These are phyloP conservation scores for Fusarium hostae DNA, from an alignment of 2,329 filamentous ascomycete genomes.

Conservation along the genomic window DNA sequence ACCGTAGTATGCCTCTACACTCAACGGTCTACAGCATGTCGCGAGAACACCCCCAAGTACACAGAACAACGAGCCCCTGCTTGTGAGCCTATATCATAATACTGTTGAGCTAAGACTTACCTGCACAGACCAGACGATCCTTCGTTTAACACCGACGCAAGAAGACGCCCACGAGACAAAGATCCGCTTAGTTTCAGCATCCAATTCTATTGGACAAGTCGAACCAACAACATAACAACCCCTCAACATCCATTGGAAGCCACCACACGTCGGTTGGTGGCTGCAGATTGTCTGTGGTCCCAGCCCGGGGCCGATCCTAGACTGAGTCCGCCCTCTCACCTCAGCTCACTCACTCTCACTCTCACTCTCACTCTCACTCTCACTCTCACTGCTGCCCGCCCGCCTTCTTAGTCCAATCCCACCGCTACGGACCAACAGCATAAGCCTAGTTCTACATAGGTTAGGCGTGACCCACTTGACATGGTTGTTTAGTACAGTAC, in stretches of 20 bases:
- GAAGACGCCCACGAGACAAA: conserved; percentile 25
- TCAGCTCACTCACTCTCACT: conserved; percentile 11
- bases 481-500: conserved; percentile 5
- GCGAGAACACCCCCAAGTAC: neutral
- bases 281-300: conserved; percentile 33
- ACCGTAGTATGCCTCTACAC: too few species aligned
- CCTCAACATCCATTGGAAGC: conserved; percentile 14
- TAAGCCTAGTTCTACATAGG: conserved; percentile 19
- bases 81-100: conserved; percentile 13
- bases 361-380: neutral
- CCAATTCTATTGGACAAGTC: conserved; percentile 10
- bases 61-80: conserved; percentile 1
- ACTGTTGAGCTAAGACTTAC: conserved; percentile 10
- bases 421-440: conserved; percentile 40
- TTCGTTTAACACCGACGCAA: conserved; percentile 33
- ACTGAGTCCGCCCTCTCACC: conserved; percentile 23
- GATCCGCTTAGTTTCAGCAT: conserved; percentile 33
- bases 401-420: conserved; percentile 23
- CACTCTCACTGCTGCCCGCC: neutral
- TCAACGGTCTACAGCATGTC: neutral
- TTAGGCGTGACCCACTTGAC: conserved; percentile 14
- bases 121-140: conserved; percentile 17
- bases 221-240: conserved; percentile 32
- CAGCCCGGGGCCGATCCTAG: conserved; percentile 41
- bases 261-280: conserved; percentile 13